Evolutionary conservation across 768 basidiomycete genomes (phyloP), one percentile per base, ranked within the genome.

Genomic region (Mrakia hoshinonis): DNA sequence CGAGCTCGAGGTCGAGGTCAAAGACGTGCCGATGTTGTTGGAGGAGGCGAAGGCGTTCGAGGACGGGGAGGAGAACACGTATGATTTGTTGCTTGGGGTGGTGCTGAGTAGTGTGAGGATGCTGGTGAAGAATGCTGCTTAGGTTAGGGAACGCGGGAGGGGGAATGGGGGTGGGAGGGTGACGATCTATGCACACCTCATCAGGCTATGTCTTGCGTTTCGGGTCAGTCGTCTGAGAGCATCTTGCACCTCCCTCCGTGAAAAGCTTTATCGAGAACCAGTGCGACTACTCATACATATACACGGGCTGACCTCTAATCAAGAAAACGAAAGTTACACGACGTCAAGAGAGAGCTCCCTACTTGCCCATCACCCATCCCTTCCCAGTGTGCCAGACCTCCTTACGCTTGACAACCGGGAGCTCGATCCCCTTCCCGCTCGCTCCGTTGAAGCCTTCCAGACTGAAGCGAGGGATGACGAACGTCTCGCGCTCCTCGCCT

Each of bases 61-160:
- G 81, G 73, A 83, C 79, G 72, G 79, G 84, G 36, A 88, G 89
- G 78, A 81, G 81, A 75, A 91, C 73, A 87, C 87, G 7, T 98
- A 93, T 77, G 91, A 97, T 78, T 91, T 96, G 77, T 85, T 96
- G 71, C 87, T 99, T 54, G 87, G 90, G 60, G 91, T 90, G 18
- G 90, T 96, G 74, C 87, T 99, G 63, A 96, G 97, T 77, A 94
- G 96, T 74, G 87, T 91, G 4, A 84, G 96, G 73, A 92, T 96
- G 80, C 79, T 97, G 60, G 87, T 88, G 66, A 85, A 90, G 75
- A 96, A 95, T 79, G 85, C 85, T 6, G 82, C 54, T 20, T 46
- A 51, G 46, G 15, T 36, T 22, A 46, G 6, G 46, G 5, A 29
- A 15, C 3, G 2, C 1, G 39, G 39, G 39, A 11, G 24, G 47